Conservation (phyloP, 2,329 filamentous ascomycete species). For the Fusarium brachygibbosum region DNA sequence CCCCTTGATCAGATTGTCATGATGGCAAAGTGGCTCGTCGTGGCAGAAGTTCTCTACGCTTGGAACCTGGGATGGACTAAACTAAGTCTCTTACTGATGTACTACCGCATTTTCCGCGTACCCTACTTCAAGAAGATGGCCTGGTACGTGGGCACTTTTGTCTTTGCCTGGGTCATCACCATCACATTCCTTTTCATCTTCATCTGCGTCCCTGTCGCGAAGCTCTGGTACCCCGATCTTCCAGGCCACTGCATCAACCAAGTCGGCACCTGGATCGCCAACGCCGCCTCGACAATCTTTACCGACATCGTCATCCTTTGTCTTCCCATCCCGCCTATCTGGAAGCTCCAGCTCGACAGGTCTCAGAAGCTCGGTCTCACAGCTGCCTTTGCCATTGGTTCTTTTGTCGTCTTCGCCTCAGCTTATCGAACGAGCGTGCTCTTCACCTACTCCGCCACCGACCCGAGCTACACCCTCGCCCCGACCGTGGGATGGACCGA, state of each 20-base stretch:
- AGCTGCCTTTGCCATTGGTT: slow-evolving; percentile 60
- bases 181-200: slow-evolving; percentile 66
- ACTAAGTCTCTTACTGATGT: slow-evolving; percentile 64
- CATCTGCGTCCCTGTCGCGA: slow-evolving; percentile 64
- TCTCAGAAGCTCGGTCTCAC: slow-evolving; percentile 60
- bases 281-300: slow-evolving; percentile 62
- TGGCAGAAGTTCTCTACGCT: slow-evolving; percentile 63
- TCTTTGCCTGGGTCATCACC: slow-evolving; percentile 62
- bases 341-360: slow-evolving; percentile 59
- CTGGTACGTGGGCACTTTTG: slow-evolving; percentile 58
- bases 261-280: slow-evolving; percentile 64
- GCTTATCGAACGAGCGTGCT: slow-evolving; percentile 63
- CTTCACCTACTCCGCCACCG: slow-evolving; percentile 57
- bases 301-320: slow-evolving; percentile 62
- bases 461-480: slow-evolving; percentile 63
- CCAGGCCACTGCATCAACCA: slow-evolving; percentile 64
- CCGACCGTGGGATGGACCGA: slow-evolving; percentile 62
- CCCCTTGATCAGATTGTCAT: slow-evolving; percentile 55
- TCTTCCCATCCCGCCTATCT: slow-evolving; percentile 61
- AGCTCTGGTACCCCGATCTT: slow-evolving; percentile 61
- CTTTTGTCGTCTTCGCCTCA: slow-evolving; percentile 64
- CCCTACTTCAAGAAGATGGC: slow-evolving; percentile 59
- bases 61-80: slow-evolving; percentile 66
- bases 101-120: slow-evolving; percentile 65
- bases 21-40: slow-evolving; percentile 62